Evolutionary conservation across 768 basidiomycete genomes (phyloP), one percentile per base, ranked within the genome.

Genomic region (Pholiota molesta): DNA sequence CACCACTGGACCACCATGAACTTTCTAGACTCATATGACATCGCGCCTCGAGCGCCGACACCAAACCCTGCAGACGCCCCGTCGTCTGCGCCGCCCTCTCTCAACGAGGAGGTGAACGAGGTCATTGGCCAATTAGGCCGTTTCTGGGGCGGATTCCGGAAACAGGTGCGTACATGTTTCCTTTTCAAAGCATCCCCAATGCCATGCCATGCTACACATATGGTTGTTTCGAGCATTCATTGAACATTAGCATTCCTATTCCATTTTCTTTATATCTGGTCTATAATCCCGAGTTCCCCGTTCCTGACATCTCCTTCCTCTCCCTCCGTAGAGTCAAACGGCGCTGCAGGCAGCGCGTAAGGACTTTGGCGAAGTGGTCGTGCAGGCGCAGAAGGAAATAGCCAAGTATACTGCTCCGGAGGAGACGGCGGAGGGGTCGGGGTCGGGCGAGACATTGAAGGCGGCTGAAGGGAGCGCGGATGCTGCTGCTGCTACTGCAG

Each of bases 71-170:
- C 39, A 14, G 59, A 47, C 11, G 63, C 79, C n/a, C 62, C 60
- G 23, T 76, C 73, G 39, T 74, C 78, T 35, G 77, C 85, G 31
- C 84, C 85, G 49, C 73, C 73, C 44, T 85, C 81, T 59, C 77
- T 97, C 47, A 89, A 96, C 69, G 90, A 96, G 69, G 95, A 97
- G 73, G 92, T 97, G 14, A 83, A 83, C 1, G 90, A 97, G 69
- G 95, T 95, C 23, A 86, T 96, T 44, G 92, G 92, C n/a, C 90
- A 93, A 69, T 78, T 97, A 13, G 87, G 89, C 29, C 81, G 89
- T 55, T 89, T 95, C 71, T 97, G 95, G 95, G 94, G 94, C 49
- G 91, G 93, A 31, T 91, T 96, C 70, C 86, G 88, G 79, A 92
- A 90, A 73, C 94, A 95, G 87, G 94, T 87, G 67, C 65, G 86